Conservation (phyloP, 306 rosid species). For the Clitoria ternatea region DNA sequence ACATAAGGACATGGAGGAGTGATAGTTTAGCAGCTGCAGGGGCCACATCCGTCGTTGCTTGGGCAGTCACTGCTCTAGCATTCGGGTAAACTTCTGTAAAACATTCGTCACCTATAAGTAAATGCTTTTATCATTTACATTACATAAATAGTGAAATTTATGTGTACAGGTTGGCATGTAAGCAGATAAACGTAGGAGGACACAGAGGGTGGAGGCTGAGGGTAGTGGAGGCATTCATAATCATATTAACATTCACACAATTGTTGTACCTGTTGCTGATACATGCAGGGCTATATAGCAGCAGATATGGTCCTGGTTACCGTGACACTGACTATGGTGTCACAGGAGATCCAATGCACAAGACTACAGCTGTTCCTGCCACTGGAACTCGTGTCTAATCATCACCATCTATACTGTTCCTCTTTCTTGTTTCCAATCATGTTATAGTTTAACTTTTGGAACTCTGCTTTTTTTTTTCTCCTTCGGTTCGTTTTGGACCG, state of each 20-base stretch:
- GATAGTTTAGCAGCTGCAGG: slow-evolving; percentile 86
- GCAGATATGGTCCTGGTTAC: slow-evolving; percentile 86
- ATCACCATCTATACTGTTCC: neutral
- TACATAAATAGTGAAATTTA: no score
- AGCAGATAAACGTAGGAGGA: slow-evolving; percentile 77
- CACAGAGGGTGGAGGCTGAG: slow-evolving; percentile 84
- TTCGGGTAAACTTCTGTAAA: slow-evolving; percentile 57
- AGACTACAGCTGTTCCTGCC: slow-evolving; percentile 38
- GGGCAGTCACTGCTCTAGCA: slow-evolving; percentile 78
- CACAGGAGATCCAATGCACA: slow-evolving; percentile 50
- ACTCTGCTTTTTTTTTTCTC: neutral
- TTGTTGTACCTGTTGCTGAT: slow-evolving; percentile 53
- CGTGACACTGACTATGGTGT: slow-evolving; percentile 55
- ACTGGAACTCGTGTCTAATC: slow-evolving; percentile 38
- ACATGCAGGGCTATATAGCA: slow-evolving; percentile 78
- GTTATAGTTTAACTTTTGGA: neutral
- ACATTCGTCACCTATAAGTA: no score
- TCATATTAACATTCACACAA: slow-evolving; percentile 69
- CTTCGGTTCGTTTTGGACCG: neutral
- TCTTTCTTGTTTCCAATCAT: neutral
- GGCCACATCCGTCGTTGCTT: slow-evolving; percentile 54
- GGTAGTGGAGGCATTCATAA: slow-evolving; percentile 72
- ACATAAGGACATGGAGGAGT: slow-evolving; percentile 77
- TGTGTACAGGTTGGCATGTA: slow-evolving; percentile 84
- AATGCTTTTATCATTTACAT: no score